Percentiles rank a stretch among this genome's conserved stretches.
phyloP scores from a whole-genome alignment of 192 early-diverging fungal species.

The Dissophora globulifera region DNA sequence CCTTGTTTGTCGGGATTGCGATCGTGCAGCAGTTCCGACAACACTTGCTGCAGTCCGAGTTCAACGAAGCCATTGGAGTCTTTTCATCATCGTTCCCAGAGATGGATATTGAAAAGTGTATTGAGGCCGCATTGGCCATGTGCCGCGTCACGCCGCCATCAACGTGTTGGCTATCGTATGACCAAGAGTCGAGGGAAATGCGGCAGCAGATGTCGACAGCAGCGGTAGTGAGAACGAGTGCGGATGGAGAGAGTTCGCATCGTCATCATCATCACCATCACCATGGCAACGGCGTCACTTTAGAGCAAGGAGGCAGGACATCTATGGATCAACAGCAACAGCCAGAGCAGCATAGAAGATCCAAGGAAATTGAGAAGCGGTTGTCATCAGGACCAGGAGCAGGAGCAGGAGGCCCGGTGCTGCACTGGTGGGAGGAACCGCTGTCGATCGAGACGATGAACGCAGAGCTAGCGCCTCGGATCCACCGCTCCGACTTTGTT shows the following conservation, averaged over 20 bases:
- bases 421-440: conserved; percentile 63
- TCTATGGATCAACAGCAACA: conserved; percentile 16
- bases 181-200: conserved; percentile 43
- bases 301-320: background rate
- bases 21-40: conserved; percentile 77
- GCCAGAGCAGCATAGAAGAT: conserved; percentile 8
- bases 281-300: no score
- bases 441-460: conserved; percentile 59
- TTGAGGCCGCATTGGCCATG: conserved; percentile 68
- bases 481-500: conserved; percentile 61
- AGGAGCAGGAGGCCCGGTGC: background rate
- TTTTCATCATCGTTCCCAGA: conserved; percentile 69
- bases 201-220: conserved; percentile 7
- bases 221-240: background rate
- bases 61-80: conserved; percentile 68
- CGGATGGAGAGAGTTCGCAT: background rate
- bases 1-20: conserved; percentile 73
- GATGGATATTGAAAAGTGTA: conserved; percentile 78
- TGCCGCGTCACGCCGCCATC: conserved; percentile 78
- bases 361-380: conserved; percentile 20
- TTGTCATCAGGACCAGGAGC: conserved; percentile 7
- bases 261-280: background rate
- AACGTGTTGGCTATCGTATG: conserved; percentile 49
- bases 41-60: conserved; percentile 69
- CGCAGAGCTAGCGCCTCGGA: conserved; percentile 64